Base-by-base conservation (phyloP, 352 stramenopile genomes). In the Elongisporangium anandrum region DNA sequence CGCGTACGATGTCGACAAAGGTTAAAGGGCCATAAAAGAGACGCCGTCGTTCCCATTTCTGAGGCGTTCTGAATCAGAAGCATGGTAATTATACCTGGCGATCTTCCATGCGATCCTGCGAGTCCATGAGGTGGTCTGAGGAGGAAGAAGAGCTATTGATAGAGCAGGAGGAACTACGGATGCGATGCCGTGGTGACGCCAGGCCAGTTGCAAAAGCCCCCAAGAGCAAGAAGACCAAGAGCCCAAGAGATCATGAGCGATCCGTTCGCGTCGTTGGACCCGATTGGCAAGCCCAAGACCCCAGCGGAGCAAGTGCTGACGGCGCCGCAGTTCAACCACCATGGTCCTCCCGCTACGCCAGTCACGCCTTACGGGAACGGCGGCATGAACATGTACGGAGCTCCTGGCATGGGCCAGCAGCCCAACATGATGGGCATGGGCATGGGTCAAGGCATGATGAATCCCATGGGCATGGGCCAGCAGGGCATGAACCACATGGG, bases 211-310 rank as follows among this genome's bases (percentile, higher is more conserved):
- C 29, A 8, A 41, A 41, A 41, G 29, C 9, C 24, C n/a, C 38
- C 52, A n/a, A 10, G 16, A 61, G 38, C 10, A 56, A 61, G 52
- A 57, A 63, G 41, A 15, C 29, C 29, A 41, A 41, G 29, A 41
- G 29, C 9, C 29, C 29, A 41, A 8, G 29, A 41, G 9, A 64
- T 47, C 51, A 90, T 87, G 80, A 90, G 72, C 69, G 82, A 92
- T 64, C 80, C 78, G 23, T 90, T 92, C 34, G 80, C 82, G 38
- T 83, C 81, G 57, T 76, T 92, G 52, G 81, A 92, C 55, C 82
- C 82, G 59, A 88, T 92, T 58, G 78, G 74, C 24, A 87, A 81
- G 69, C 72, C 77, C 57, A 90, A 87, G 70, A 80, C 76, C 16
- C 65, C 72, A 15, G 68, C 73, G 1, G 63, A 75, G 59, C 81